phyloP scores from a whole-genome alignment of 2,329 filamentous ascomycete genomes.

The Kalmusia sp. region DNA sequence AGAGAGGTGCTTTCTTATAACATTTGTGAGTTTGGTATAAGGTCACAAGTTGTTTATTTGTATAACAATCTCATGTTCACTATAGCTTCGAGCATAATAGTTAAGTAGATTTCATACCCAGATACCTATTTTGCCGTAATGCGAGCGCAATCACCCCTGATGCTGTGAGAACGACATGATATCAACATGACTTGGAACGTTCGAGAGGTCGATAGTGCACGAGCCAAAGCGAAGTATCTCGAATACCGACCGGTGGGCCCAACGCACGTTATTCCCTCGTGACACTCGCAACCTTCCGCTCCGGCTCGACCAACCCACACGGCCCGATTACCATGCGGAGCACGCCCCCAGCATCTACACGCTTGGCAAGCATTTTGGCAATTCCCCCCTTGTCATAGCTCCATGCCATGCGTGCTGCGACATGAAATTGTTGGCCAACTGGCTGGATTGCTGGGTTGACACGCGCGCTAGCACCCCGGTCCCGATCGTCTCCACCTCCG shows the following conservation, averaged over 20 bases:
- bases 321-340: slow-evolving; percentile 1
- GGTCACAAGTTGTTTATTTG: too few relatives aligned
- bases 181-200: too few relatives aligned
- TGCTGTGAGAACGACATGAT: too few relatives aligned
- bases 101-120: too few relatives aligned
- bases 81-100: too few relatives aligned
- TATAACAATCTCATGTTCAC: too few relatives aligned
- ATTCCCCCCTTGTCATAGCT: not conserved
- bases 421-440: not conserved
- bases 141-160: too few relatives aligned
- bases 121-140: too few relatives aligned
- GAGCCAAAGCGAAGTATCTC: too few relatives aligned
- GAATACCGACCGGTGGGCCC: not conserved
- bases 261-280: not conserved
- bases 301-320: not conserved
- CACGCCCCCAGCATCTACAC: not conserved
- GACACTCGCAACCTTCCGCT: not conserved
- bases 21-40: too few relatives aligned
- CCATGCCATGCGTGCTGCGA: not conserved
- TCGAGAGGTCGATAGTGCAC: too few relatives aligned
- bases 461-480: slow-evolving; percentile 1
- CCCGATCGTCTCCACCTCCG: slow-evolving; percentile 3
- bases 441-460: not conserved
- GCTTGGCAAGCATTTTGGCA: not conserved
- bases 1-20: not conserved